Evolutionary conservation across 2,329 filamentous ascomycete species (phyloP).

Genomic region (Cucurbitaria berberidis): DNA sequence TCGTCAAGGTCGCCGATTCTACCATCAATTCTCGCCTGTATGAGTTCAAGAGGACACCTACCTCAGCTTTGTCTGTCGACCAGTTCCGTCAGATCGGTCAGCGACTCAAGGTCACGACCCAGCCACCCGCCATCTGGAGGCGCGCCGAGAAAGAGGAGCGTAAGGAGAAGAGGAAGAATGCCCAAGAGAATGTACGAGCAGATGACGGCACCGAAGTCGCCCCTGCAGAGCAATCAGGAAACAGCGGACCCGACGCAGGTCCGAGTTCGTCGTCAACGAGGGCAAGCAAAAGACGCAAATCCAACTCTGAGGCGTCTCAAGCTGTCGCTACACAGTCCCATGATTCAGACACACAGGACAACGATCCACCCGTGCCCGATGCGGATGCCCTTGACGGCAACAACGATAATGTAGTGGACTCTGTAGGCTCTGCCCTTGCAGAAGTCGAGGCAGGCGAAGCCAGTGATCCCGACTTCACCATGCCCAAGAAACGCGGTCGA

Average conservation of each 20-base stretch:
- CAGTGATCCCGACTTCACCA: constrained; percentile 25
- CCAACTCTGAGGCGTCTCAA: constrained; percentile 24
- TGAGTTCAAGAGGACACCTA: constrained; percentile 88
- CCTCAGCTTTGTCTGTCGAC: constrained; percentile 82
- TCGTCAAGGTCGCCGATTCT: constrained; percentile 93
- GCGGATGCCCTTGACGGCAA: constrained; percentile 30
- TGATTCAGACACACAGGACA: constrained; percentile 7
- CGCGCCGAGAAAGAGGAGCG: constrained; percentile 59
- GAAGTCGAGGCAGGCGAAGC: constrained; percentile 20
- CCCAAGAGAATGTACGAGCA: constrained; percentile 20
- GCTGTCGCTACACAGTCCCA: constrained; percentile 9
- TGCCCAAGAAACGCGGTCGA: constrained; percentile 48
- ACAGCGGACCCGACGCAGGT: constrained; percentile 14
- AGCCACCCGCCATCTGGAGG: constrained; percentile 79
- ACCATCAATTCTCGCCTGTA: constrained; percentile 91
- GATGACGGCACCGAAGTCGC: constrained; percentile 5
- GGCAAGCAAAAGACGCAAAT: constrained; percentile 34
- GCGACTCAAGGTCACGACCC: constrained; percentile 65
- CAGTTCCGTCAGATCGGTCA: constrained; percentile 78
- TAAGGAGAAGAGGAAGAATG: constrained; percentile 35
- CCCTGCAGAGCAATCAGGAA: background rate
- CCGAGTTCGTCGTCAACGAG: constrained; percentile 15
- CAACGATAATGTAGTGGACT: constrained; percentile 27
- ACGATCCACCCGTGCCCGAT: constrained; percentile 12
- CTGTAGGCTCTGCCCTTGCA: constrained; percentile 28